phyloP scores from a whole-genome alignment of 768 basidiomycete genomes.

The Boletus vermiculosoides region DNA sequence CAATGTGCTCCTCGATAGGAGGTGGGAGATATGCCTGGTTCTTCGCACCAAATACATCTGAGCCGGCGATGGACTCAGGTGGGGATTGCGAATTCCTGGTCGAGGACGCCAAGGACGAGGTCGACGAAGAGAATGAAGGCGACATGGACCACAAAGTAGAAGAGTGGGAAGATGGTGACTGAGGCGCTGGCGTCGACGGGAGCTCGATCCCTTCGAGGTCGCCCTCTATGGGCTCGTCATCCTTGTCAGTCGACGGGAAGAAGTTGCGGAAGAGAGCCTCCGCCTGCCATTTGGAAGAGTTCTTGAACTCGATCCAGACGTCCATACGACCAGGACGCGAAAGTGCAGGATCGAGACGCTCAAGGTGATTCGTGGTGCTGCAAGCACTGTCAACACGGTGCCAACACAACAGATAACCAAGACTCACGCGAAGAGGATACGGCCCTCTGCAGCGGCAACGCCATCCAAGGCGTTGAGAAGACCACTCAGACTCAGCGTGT shows the following conservation, averaged over 20 bases:
- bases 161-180: constrained; percentile 44
- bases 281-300: constrained; percentile 81
- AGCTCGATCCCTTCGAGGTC: constrained; percentile 50
- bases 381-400: background rate
- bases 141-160: constrained; percentile 48
- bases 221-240: constrained; percentile 37
- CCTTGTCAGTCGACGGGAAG: constrained; percentile 74
- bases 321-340: constrained; percentile 93
- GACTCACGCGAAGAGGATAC: constrained; percentile 85
- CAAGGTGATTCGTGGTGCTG: constrained; percentile 89
- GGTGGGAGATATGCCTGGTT: constrained; percentile 66
- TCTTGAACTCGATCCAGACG: constrained; percentile 89
- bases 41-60: constrained; percentile 46
- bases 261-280: constrained; percentile 87
- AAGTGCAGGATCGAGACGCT: constrained; percentile 85
- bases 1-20: constrained; percentile 57
- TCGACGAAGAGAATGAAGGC: constrained; percentile 44
- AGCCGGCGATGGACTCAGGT: constrained; percentile 14
- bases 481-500: constrained; percentile 79
- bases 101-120: constrained; percentile 37
- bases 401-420: background rate
- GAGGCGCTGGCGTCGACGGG: constrained; percentile 37
- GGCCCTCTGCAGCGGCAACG: constrained; percentile 83
- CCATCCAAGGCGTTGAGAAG: constrained; percentile 84
- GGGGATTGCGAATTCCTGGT: constrained; percentile 29